Conservation (phyloP, 1,139 yeast species). For the Hemisphaericaspora subhashii region DNA sequence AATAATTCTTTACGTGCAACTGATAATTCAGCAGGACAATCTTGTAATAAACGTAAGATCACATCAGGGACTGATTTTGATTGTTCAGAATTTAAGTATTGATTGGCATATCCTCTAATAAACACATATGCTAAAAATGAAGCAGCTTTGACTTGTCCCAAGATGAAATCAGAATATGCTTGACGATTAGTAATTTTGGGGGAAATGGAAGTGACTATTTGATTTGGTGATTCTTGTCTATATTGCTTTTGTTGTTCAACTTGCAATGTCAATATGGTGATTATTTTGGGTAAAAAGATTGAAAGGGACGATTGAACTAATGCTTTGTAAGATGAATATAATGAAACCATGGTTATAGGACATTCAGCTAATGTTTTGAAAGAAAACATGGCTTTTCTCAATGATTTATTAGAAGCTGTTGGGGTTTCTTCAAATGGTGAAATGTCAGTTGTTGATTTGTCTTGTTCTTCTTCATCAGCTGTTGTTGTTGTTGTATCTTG, state of each 20-base stretch:
- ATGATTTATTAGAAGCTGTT: slow-evolving; percentile 28
- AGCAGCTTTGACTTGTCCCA: slow-evolving; percentile 97
- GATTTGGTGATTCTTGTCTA: slow-evolving; percentile 58
- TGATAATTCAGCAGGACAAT: slow-evolving; percentile 94
- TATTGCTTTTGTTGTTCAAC: slow-evolving; percentile 51
- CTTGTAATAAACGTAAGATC: slow-evolving; percentile 81
- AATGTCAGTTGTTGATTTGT: slow-evolving; percentile 37
- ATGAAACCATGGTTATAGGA: slow-evolving; percentile 92
- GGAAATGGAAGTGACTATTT: slow-evolving; percentile 50
- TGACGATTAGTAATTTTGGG: slow-evolving; percentile 77
- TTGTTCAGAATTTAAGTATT: slow-evolving; percentile 61
- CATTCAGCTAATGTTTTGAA: slow-evolving; percentile 94
- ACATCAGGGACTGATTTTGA: slow-evolving; percentile 79
- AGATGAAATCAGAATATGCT: slow-evolving; percentile 83
- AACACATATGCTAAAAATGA: slow-evolving; percentile 91
- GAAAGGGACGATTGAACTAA: slow-evolving; percentile 73
- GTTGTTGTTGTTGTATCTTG: slow-evolving; percentile 1
- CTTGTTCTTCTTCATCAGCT: slow-evolving; percentile 19
- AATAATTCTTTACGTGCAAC: slow-evolving; percentile 89
- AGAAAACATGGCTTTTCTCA: slow-evolving; percentile 66
- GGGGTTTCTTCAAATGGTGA: slow-evolving; percentile 42
- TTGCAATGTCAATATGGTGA: slow-evolving; percentile 72
- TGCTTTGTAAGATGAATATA: slow-evolving; percentile 83
- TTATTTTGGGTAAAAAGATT: slow-evolving; percentile 76
- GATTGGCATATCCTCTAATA: slow-evolving; percentile 78